Conservation (phyloP, 2,329 filamentous ascomycete genomes). For the Eurotiales sp. region DNA sequence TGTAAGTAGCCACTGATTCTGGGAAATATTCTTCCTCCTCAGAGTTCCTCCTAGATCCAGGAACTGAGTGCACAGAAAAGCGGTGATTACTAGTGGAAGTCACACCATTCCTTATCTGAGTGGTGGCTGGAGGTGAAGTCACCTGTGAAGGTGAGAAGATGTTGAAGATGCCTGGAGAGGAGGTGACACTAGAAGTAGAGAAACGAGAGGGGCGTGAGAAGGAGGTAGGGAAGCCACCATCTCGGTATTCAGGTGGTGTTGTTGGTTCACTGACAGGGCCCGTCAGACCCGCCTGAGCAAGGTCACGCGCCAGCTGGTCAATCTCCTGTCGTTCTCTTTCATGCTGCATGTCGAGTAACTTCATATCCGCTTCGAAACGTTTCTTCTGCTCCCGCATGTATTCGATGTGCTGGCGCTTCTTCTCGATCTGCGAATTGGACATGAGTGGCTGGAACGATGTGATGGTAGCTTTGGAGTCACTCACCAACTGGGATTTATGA, state of each 20-base stretch:
- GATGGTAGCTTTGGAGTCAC: neutral
- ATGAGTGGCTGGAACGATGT: conserved; percentile 11
- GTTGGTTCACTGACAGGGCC: conserved; percentile 92
- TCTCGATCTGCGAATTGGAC: conserved; percentile 66
- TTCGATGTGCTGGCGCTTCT: conserved; percentile 91
- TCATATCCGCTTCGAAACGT: conserved; percentile 88
- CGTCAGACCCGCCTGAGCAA: conserved; percentile 55
- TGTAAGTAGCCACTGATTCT: conserved; percentile 57
- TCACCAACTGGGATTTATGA: conserved; percentile 23
- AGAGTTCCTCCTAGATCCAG: conserved; percentile 82
- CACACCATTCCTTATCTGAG: conserved; percentile 43
- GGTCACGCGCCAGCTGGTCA: conserved; percentile 76
- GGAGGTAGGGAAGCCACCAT: conserved; percentile 72
- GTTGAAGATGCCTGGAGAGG: conserved; percentile 70
- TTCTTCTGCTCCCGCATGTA: conserved; percentile 83
- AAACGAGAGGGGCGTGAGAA: conserved; percentile 84
- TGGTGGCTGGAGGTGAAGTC: conserved; percentile 68
- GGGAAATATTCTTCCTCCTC: conserved; percentile 81
- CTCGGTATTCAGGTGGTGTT: conserved; percentile 88
- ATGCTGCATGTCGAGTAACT: conserved; percentile 80
- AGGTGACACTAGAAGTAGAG: conserved; percentile 82
- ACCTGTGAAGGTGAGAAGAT: conserved; percentile 72
- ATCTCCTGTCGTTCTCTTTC: conserved; percentile 79
- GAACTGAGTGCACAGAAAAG: conserved; percentile 78
- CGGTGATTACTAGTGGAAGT: conserved; percentile 53